Conservation (phyloP, 306 rosid genomes). For the Crataegus laevigata region DNA sequence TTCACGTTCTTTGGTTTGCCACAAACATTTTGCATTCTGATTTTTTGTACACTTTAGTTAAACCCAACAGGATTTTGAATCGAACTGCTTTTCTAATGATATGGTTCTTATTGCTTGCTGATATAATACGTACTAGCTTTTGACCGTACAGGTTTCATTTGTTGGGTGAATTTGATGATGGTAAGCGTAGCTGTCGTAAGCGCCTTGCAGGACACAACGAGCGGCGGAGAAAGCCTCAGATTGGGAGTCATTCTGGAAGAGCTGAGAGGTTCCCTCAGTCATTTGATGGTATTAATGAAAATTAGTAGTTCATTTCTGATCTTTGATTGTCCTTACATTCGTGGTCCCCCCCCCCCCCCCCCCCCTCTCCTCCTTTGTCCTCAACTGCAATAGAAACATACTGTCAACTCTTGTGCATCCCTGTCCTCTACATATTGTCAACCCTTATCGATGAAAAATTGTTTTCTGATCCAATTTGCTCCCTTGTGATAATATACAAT, state of each 20-base stretch:
- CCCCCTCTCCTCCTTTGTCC: not conserved
- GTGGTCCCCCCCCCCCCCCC: not conserved
- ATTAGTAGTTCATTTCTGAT: conserved; percentile 1
- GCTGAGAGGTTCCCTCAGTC: conserved; percentile 57
- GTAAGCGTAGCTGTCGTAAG: conserved; percentile 91
- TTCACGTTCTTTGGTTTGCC: not conserved
- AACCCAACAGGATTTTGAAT: not conserved
- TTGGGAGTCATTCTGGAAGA: conserved; percentile 42
- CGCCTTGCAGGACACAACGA: conserved; percentile 94
- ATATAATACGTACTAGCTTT: conserved; percentile 24
- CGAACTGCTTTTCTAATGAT: conserved; percentile 5
- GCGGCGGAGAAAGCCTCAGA: conserved; percentile 83
- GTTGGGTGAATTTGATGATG: conserved; percentile 87
- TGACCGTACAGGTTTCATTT: conserved; percentile 68
- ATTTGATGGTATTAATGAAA: conserved; percentile 42
- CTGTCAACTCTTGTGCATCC: not conserved
- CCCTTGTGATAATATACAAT: not conserved
- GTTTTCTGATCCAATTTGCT: not conserved
- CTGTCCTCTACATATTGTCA: not conserved
- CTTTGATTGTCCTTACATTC: not conserved
- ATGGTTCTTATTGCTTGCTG: conserved; percentile 10
- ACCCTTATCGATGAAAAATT: not conserved
- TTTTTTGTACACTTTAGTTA: not conserved
- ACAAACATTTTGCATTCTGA: not conserved
- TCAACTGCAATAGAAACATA: not conserved